Evolutionary conservation across 345 rosid species (phyloP).

Genomic region (Odontarrhena argentea): DNA sequence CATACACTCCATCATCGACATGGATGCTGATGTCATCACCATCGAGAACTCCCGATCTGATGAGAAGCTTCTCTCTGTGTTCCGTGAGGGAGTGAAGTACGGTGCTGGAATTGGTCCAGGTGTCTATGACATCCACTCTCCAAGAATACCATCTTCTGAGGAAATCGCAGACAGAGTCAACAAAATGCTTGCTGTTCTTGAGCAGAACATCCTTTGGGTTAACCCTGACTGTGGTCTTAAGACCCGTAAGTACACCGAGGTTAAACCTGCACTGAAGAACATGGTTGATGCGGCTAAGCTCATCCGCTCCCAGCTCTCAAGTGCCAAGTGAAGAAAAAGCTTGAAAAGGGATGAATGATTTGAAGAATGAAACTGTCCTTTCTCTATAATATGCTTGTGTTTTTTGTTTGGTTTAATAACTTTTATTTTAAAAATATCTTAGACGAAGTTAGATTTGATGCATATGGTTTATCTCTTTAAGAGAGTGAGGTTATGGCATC

Average conservation of each 20-base stretch:
- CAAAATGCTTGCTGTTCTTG: conserved; percentile 99
- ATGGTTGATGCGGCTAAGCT: conserved; percentile 94
- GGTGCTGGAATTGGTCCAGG: conserved; percentile 99
- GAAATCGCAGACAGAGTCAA: conserved; percentile 95
- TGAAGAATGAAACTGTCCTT: conserved; percentile 6
- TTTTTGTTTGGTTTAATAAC: conserved; percentile 35
- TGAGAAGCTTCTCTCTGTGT: conserved; percentile 95
- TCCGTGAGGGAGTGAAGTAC: conserved; percentile 97
- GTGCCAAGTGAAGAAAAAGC: conserved; percentile 70
- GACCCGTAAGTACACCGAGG: conserved; percentile 91
- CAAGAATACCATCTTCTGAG: conserved; percentile 90
- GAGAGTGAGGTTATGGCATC: conserved; percentile 23
- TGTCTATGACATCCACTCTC: conserved; percentile 97
- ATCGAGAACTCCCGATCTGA: conserved; percentile 99
- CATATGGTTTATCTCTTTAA: conserved; percentile 32
- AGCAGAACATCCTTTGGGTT: conserved; percentile 94
- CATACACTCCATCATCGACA: conserved; percentile 97
- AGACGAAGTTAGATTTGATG: conserved; percentile 38
- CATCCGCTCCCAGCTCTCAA: conserved; percentile 89
- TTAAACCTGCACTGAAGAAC: conserved; percentile 84
- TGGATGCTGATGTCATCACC: conserved; percentile 99
- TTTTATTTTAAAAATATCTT: conserved; percentile 7
- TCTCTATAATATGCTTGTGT: conserved; percentile 32
- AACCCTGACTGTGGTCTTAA: conserved; percentile 99
- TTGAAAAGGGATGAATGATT: conserved; percentile 10